Evolutionary conservation across 768 basidiomycete genomes (phyloP), one percentile per base, ranked within the genome.

Genomic region (Rhizopogon vinicolor): DNA sequence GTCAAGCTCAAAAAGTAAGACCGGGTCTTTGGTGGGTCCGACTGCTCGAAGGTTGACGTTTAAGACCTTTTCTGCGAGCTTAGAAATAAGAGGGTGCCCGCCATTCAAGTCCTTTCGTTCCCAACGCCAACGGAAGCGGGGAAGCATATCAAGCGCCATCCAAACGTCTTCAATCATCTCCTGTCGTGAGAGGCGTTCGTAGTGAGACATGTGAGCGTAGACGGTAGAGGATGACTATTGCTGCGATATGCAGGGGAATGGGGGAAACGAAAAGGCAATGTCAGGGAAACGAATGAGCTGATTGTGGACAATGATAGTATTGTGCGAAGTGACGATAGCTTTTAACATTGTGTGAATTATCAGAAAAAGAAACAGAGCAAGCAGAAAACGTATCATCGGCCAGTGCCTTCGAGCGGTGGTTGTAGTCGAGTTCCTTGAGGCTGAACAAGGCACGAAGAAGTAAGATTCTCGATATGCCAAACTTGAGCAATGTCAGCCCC

Each of bases 81-180:
- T 86, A 13, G 88, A 82, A 56, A 92, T 90, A 51, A 92, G 81
- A n/a, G 91, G 91, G 62, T 91, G 89, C 1, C 84, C 85, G 43
- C 88, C 89, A 43, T 84, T 85, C 53, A 82, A 70, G 64, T 93
- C 91, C 67, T 87, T 91, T 51, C 91, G 82, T 64, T 91, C 89
- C 91, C 91, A 93, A 58, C 91, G 84, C 91, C 91, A 93, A 50
- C 91, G 85, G 80, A 93, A 89, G 33, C 86, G 85, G 2, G 91
- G 91, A 10, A 93, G 81, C 83, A 92, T 89, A 68, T 92, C 87
- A 19, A 93, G 83, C 29, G 91, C 91, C 68, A 90, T 82, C 84
- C 87, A 89, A 39, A 93, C 80, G 63, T 93, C 91, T 69, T 92
- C 87, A 29, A 89, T 74, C 40, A 87, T 89, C 40, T 82, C 80